Evolutionary conservation across 805 yeast species (phyloP).

Genomic region (Vanderwaltozyma tropicalis): DNA sequence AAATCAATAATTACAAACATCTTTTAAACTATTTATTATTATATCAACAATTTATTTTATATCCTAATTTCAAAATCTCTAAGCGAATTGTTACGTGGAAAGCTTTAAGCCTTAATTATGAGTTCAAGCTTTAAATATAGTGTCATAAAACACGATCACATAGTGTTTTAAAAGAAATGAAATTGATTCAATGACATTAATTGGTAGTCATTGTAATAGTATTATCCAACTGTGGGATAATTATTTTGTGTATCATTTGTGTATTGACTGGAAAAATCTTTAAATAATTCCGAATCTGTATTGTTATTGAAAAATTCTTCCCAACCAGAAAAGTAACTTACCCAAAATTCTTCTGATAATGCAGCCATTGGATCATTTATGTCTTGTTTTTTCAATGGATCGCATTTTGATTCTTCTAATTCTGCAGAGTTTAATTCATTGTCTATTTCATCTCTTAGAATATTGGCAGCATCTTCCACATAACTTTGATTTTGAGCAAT

Average conservation of each 20-base stretch:
- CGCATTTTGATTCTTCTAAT: background rate
- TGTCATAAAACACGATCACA: too few relatives aligned
- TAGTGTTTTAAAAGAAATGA: too few relatives aligned
- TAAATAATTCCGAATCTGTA: background rate
- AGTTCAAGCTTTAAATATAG: too few relatives aligned
- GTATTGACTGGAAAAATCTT: background rate
- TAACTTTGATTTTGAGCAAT: background rate
- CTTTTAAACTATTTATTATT: background rate
- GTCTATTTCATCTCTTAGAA: background rate
- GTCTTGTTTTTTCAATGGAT: too few relatives aligned
- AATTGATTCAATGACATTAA: too few relatives aligned
- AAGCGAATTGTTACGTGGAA: too few relatives aligned
- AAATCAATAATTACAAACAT: background rate
- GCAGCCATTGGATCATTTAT: background rate
- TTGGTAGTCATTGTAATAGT: too few relatives aligned
- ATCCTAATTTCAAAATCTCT: too few relatives aligned
- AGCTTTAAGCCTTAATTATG: too few relatives aligned
- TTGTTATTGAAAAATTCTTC: slow-evolving; percentile 5
- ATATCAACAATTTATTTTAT: too few relatives aligned
- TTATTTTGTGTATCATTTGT: too few relatives aligned
- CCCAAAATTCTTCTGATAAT: slow-evolving; percentile 15
- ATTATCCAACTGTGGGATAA: too few relatives aligned
- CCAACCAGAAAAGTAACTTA: slow-evolving; percentile 8
- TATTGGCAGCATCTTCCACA: background rate
- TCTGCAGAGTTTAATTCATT: background rate